Evolutionary conservation across 129 eudicot genomes (phyloP), one percentile per base, ranked within the genome.

Genomic region (Gnaphalium uliginosum): DNA sequence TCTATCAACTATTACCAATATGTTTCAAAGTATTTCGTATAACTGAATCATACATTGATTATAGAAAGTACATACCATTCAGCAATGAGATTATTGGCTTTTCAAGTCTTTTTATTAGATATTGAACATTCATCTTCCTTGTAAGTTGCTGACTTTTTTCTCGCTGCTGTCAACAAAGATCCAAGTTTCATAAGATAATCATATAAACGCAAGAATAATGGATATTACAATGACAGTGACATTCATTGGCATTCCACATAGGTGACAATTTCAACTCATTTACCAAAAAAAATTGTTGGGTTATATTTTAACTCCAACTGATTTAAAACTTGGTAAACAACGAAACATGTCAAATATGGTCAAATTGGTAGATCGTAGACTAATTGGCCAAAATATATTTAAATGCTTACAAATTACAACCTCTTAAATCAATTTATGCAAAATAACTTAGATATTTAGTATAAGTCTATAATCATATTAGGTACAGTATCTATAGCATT

Each of bases 51-150:
- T 46, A 35, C 35, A 1, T 65, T 14, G 23, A 66, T 76, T 22
- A 32, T 33, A 30, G 4, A 74, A 32, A 74, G 26, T 22, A n/a
- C 25, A 30, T 71, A 79, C 82, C 82, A 32, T 79, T 71, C 73
- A 70, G 72, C 41, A 71, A 70, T 17, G 73, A 71, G 32, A 73
- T 72, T 51, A 79, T 18, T 64, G 72, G 50, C 68, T 71, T 66
- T 79, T 72, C 73, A 17, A 71, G 15, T 72, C 5, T 67, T 77
- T 58, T 51, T 71, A 35, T 62, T 10, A 71, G 71, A 11, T 32
- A 64, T 23, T 18, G 66, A 53, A 62, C 66, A 50, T 8, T 65
- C 63, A 33, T 71, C 73, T 51, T 53, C 66, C 58, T 61, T 11
- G 15, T 17, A 23, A 75, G 79, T 48, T 27, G 56, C 51, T 50